These are phyloP conservation scores for Cucurbitaria berberidis DNA, from an alignment of 2,329 filamentous ascomycete genomes.

Conservation along the genomic window DNA sequence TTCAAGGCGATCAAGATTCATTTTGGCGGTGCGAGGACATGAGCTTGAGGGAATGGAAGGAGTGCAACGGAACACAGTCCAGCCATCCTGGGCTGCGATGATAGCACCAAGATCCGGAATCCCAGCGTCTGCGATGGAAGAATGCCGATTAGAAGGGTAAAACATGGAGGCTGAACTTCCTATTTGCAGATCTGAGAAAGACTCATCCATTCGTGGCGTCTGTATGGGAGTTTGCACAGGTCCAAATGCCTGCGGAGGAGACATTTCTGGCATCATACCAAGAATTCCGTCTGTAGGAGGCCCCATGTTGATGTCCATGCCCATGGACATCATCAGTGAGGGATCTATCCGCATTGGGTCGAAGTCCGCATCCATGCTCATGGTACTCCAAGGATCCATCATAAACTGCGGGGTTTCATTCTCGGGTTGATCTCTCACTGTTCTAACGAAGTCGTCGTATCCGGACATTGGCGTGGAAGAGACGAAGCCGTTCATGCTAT, in stretches of 20 bases:
- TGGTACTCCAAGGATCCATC: conserved; percentile 56
- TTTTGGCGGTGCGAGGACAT: conserved; percentile 58
- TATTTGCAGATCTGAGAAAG: conserved; percentile 56
- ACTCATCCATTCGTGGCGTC: conserved; percentile 55
- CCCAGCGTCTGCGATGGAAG: conserved; percentile 47
- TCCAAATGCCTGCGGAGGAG: conserved; percentile 44
- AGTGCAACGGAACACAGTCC: conserved; percentile 61
- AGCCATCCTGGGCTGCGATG: conserved; percentile 58
- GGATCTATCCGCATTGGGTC: conserved; percentile 54
- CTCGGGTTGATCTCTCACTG: conserved; percentile 50
- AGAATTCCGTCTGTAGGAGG: conserved; percentile 50
- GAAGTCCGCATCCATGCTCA: conserved; percentile 54
- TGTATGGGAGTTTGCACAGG: conserved; percentile 55
- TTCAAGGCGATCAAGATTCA: conserved; percentile 60
- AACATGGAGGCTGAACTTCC: conserved; percentile 52
- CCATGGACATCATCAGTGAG: conserved; percentile 54
- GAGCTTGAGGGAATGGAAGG: conserved; percentile 56
- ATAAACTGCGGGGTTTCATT: conserved; percentile 55
- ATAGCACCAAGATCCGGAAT: conserved; percentile 56
- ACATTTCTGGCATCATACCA: conserved; percentile 54
- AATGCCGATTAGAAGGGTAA: conserved; percentile 49
- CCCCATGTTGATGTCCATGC: conserved; percentile 53
- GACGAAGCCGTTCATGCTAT: conserved; percentile 50
- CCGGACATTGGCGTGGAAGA: conserved; percentile 55
- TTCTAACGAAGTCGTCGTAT: conserved; percentile 54